Conservation (phyloP, 768 basidiomycete species). For the Mycena belliarum region DNA sequence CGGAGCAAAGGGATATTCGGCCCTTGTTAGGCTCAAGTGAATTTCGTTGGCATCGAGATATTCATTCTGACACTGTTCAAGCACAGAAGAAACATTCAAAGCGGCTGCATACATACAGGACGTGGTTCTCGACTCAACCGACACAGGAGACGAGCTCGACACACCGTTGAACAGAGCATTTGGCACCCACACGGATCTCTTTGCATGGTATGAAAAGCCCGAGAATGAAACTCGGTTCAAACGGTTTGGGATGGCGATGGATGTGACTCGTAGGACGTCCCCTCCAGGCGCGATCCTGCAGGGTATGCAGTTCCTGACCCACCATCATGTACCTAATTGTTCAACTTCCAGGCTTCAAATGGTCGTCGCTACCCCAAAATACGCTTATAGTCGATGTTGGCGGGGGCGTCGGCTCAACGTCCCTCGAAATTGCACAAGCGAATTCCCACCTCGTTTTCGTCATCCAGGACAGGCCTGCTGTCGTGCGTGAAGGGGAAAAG, state of each 20-base stretch:
- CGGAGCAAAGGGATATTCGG: slow-evolving; percentile 23
- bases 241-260: slow-evolving; percentile 29
- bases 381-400: slow-evolving; percentile 1
- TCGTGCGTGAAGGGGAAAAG: background rate
- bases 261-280: slow-evolving; percentile 3
- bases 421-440: background rate
- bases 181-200: slow-evolving; percentile 18
- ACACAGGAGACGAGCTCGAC: slow-evolving; percentile 19
- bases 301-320: slow-evolving; percentile 6
- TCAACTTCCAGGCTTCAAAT: background rate
- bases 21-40: slow-evolving; percentile 17
- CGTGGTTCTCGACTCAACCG: slow-evolving; percentile 16
- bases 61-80: background rate
- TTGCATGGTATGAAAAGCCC: slow-evolving; percentile 26
- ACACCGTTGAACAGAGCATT: slow-evolving; percentile 24
- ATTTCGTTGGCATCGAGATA: background rate
- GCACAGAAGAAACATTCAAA: slow-evolving; percentile 26
- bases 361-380: background rate
- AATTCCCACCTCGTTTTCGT: background rate
- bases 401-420: background rate
- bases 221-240: slow-evolving; percentile 21
- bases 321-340: background rate
- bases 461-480: slow-evolving; percentile 1
- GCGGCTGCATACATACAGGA: slow-evolving; percentile 23
- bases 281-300: background rate